Evolutionary conservation across 306 rosid genomes (phyloP).

Genomic region (Dryas drummondii): DNA sequence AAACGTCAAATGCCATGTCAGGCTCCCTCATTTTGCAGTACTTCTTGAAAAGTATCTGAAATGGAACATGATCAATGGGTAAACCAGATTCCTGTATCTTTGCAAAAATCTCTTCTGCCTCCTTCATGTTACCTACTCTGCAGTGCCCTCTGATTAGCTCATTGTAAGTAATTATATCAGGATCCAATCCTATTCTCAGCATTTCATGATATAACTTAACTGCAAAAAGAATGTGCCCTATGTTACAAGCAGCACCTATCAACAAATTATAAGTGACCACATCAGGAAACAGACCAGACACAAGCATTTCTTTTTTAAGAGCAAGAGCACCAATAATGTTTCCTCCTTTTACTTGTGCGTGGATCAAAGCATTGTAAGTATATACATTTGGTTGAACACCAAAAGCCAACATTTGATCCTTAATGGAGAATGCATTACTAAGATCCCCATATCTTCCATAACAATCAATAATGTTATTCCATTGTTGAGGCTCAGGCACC

Average conservation of each 20-base stretch:
- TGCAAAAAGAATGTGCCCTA: conserved; percentile 41
- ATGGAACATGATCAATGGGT: conserved; percentile 61
- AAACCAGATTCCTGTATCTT: conserved; percentile 53
- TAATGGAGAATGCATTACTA: conserved; percentile 45
- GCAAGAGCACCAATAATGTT: conserved; percentile 46
- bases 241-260: conserved; percentile 63
- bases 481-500: conserved; percentile 58
- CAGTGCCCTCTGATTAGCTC: conserved; percentile 68
- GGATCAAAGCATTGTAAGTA: conserved; percentile 84
- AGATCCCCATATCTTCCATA: conserved; percentile 65
- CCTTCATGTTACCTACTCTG: conserved; percentile 47
- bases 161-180: conserved; percentile 71
- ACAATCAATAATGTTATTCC: conserved; percentile 69
- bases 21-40: conserved; percentile 58
- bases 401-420: conserved; percentile 60
- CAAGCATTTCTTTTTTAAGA: conserved; percentile 67
- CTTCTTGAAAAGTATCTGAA: conserved; percentile 55
- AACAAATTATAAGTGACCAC: conserved; percentile 78
- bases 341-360: conserved; percentile 60
- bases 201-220: conserved; percentile 53
- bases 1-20: conserved; percentile 56
- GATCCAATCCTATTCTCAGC: conserved; percentile 50
- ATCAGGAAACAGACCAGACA: conserved; percentile 58
- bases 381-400: conserved; percentile 68
- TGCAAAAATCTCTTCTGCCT: conserved; percentile 62